Conservation (phyloP, 1,284 basidiomycete genomes). For the Kwoniella shivajii region DNA sequence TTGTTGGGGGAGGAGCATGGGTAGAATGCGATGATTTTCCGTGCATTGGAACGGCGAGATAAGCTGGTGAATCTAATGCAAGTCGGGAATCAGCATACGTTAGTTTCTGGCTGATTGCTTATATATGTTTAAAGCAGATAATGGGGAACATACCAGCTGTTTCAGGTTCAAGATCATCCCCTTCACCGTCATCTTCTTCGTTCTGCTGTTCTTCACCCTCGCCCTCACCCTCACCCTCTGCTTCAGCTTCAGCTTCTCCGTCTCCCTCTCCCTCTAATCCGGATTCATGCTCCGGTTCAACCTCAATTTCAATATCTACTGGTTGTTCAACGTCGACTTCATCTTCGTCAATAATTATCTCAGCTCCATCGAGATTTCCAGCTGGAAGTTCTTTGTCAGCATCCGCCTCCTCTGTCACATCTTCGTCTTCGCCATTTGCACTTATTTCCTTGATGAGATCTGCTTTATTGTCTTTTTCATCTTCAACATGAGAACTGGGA, state of each 20-base stretch:
- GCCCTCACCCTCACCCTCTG: conserved; percentile 4
- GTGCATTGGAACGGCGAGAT: conserved; percentile 10
- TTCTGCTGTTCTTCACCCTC: conserved; percentile 10
- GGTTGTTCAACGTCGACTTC: conserved; percentile 9
- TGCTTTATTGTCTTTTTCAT: no score
- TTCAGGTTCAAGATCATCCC: conserved; percentile 11
- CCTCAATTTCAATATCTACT: conserved; percentile 1
- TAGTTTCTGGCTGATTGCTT: no score
- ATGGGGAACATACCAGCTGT: conserved; percentile 13
- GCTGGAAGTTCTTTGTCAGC: background rate
- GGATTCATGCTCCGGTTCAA: conserved; percentile 3
- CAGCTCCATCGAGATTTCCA: background rate
- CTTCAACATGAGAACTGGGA: background rate
- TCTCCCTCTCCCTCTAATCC: conserved; percentile 8
- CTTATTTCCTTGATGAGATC: no score
- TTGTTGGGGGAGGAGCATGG: conserved; percentile 47
- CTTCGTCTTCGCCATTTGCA: background rate
- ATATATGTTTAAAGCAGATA: background rate
- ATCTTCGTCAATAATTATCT: conserved; percentile 4
- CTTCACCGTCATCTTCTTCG: conserved; percentile 1
- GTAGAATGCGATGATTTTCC: conserved; percentile 34
- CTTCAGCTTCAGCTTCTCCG: conserved; percentile 1
- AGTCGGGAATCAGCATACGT: background rate
- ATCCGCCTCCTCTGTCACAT: background rate
- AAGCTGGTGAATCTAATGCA: conserved; percentile 14